A percentile compares a stretch with the other conserved stretches of the same genome.
Evolutionary conservation across 495 filamentous ascomycete genomes (phyloP).

Genomic region (Oidiodendron maius): DNA sequence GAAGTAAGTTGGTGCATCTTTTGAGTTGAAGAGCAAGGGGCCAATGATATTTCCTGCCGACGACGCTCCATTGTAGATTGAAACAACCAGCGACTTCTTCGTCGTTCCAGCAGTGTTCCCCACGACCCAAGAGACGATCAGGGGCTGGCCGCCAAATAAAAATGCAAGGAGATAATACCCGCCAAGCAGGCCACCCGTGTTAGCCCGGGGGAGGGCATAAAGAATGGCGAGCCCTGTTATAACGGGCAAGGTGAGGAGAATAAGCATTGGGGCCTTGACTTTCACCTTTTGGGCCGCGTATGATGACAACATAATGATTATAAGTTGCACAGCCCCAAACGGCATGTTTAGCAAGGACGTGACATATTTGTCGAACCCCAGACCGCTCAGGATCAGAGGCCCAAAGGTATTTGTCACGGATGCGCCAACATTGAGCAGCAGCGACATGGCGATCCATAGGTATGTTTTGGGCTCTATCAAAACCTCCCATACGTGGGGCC

Average conservation of each 20-base stretch:
- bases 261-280: constrained; percentile 44
- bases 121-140: constrained; percentile 42
- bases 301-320: constrained; percentile 49
- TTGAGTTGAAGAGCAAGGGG: constrained; percentile 55
- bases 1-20: constrained; percentile 54
- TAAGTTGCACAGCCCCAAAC: constrained; percentile 51
- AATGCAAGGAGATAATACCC: constrained; percentile 60
- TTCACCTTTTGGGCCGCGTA: constrained; percentile 43
- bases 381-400: constrained; percentile 53
- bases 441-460: constrained; percentile 40
- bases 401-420: constrained; percentile 55
- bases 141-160: constrained; percentile 47
- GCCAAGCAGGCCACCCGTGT: constrained; percentile 40
- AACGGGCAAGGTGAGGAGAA: constrained; percentile 45
- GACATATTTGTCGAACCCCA: constrained; percentile 51
- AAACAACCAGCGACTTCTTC: constrained; percentile 56
- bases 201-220: constrained; percentile 36
- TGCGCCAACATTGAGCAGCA: constrained; percentile 57
- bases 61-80: constrained; percentile 55
- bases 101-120: constrained; percentile 67
- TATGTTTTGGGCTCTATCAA: constrained; percentile 42
- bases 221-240: constrained; percentile 51
- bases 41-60: constrained; percentile 63
- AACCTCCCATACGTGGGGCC: constrained; percentile 34
- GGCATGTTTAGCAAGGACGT: constrained; percentile 62